These are phyloP conservation scores for Pichia occidentalis DNA, from an alignment of 805 yeast genomes.

Conservation along the genomic window DNA sequence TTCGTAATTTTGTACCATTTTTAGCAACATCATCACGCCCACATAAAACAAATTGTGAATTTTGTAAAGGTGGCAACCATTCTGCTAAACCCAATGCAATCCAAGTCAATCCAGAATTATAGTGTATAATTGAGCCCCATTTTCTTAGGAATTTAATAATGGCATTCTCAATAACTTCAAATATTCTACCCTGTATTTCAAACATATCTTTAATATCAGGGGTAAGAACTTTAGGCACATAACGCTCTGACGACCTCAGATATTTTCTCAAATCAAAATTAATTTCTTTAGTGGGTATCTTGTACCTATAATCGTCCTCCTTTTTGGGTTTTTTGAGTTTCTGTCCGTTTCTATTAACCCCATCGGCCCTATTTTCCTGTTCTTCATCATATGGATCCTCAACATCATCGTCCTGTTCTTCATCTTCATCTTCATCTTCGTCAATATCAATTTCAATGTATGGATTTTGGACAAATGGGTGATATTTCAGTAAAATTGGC, in stretches of 20 bases:
- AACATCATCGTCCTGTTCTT: slow-evolving; percentile 20
- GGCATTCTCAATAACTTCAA: slow-evolving; percentile 51
- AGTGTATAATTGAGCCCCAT: slow-evolving; percentile 74
- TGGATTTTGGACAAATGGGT: slow-evolving; percentile 79
- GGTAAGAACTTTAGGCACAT: slow-evolving; percentile 26
- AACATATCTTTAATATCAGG: slow-evolving; percentile 31
- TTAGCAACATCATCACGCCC: slow-evolving; percentile 43
- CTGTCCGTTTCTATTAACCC: slow-evolving; percentile 12
- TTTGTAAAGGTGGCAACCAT: slow-evolving; percentile 69
- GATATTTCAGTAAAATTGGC: slow-evolving; percentile 76
- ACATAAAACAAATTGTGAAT: slow-evolving; percentile 47
- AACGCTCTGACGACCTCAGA: slow-evolving; percentile 39
- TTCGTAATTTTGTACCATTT: slow-evolving; percentile 32
- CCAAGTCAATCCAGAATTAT: slow-evolving; percentile 83
- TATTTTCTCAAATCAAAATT: slow-evolving; percentile 56
- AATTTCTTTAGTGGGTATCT: slow-evolving; percentile 33
- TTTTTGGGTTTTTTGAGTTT: slow-evolving; percentile 10
- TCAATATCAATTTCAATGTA: slow-evolving; percentile 56
- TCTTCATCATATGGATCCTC: slow-evolving; percentile 13
- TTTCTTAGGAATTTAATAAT: slow-evolving; percentile 58
- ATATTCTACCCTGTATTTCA: slow-evolving; percentile 45
- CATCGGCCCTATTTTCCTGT: slow-evolving; percentile 18
- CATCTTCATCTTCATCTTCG: slow-evolving; percentile 31
- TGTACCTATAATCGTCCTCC: slow-evolving; percentile 13
- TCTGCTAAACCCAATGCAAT: slow-evolving; percentile 82